Evolutionary conservation across 192 early-diverging fungal genomes (phyloP), one percentile per base, ranked within the genome.

Genomic region (Lobulomyces angularis): DNA sequence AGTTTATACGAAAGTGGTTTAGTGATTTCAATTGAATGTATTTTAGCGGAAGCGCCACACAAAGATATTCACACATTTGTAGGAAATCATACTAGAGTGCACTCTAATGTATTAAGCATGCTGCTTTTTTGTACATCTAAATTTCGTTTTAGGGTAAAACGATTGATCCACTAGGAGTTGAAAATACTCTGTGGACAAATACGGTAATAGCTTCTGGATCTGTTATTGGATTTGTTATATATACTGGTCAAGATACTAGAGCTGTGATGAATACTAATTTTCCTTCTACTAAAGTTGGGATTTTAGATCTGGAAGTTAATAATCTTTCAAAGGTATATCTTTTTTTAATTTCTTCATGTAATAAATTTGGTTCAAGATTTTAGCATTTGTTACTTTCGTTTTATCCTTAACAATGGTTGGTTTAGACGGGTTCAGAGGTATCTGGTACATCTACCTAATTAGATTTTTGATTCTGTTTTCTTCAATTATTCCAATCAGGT

Each of bases 231-330:
- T 77, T 87, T 48, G 80, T 93, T 0, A 50, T 91, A 14, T 96
- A 93, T 51, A 96, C 92, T 1, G 92, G 92, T 5, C 65, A 67
- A 31, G 89, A 96, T 45, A 96, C 92, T 6, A 75, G 90, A 6
- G 89, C 92, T 12, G 88, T 90, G 8, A 89, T 91, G 84, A 96
- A 96, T 54, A 96, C 92, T 3, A 90, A 76, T 37, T 79, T 86
- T 32, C 84, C 88, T 12, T 74, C 79, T 47, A 89, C 84, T 18
- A 96, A 96, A 58, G 76, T 90, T 19, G 92, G 92, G 0, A 67
- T 84, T 16, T 67, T 96, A 28, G 92, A 96, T 59, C 45, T 62
- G 2, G 89, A 96, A 48, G 82, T 96, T 45, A 96, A 96, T 65
- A 67, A 74, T 11, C 70, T 96, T 24, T 83, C 87, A 19, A 95